These are phyloP conservation scores for Claviceps pazoutovae DNA, from an alignment of 2,329 filamentous ascomycete species.

Conservation along the genomic window DNA sequence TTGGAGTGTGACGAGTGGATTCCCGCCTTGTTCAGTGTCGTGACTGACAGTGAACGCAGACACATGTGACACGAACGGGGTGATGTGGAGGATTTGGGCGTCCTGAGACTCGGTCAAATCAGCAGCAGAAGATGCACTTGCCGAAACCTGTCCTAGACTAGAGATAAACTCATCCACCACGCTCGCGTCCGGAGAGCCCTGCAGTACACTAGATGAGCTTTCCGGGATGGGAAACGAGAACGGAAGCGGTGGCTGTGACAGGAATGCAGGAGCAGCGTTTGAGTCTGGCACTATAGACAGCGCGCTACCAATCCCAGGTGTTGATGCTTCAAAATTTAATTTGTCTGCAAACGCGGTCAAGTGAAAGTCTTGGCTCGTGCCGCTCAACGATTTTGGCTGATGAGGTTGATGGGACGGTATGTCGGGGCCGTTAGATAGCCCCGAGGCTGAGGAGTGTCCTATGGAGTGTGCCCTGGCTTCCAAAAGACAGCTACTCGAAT, in stretches of 20 bases:
- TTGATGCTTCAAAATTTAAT: not conserved
- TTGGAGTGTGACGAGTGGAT: not conserved
- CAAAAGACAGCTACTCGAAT: not conserved
- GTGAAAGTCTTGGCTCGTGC: not conserved
- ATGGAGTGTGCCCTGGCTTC: not conserved
- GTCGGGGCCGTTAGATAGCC: not conserved
- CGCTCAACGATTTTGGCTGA: not conserved
- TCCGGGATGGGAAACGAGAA: conserved; percentile 3
- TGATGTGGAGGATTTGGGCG: conserved; percentile 13
- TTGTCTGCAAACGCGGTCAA: not conserved
- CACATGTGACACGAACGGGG: conserved; percentile 7
- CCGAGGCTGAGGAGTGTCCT: not conserved
- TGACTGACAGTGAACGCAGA: conserved; percentile 8
- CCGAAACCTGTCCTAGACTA: not conserved
- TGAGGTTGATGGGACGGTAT: conserved; percentile 15
- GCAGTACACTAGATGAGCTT: conserved; percentile 1
- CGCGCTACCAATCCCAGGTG: not conserved
- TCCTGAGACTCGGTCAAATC: conserved; percentile 12
- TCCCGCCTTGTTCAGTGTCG: conserved; percentile 1
- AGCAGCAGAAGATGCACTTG: not conserved
- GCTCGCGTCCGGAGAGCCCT: not conserved
- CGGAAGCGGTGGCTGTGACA: conserved; percentile 6
- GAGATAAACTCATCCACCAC: conserved; percentile 4
- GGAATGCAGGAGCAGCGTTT: conserved; percentile 6
- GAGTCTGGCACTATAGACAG: not conserved